Base-by-base conservation (phyloP, 371 early-diverging fungal genomes). In the Saksenaea vasiformis region DNA sequence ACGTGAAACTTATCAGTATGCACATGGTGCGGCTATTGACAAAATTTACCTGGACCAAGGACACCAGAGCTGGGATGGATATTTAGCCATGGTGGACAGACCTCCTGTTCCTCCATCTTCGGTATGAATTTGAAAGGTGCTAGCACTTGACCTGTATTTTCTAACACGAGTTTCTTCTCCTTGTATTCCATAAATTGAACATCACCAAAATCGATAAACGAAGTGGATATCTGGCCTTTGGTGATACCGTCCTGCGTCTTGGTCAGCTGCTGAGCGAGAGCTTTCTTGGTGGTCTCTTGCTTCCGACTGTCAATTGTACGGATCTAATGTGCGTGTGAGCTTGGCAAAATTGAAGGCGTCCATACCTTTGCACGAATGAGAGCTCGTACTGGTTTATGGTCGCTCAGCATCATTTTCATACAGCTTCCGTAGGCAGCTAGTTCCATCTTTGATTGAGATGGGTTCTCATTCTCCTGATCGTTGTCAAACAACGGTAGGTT, bases 381-480 rank as follows among this genome's bases (percentile, higher is more conserved):
- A 0, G 93, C 92, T 17, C 81, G 82, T 13, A 98, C 96, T 1
- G 98, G 98, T 62, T 95, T 96, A 77, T 98, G 98, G 70, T 98
- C 98, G 55, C 95, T 94, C 31, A 85, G 66, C 58, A 74, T 78
- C 66, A 93, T 77, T 5, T 80, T 84, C 89, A 83, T 89, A 36
- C 83, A 85, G 47, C 80, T 80, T 34, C 56, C 69, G 62, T 94
- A 93, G 34, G 70, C 78, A 1, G 77, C 15, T 13, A 82, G 68
- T 19, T 77, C 56, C 3, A 89, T 69, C 56, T 76, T 79, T 10
- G 59, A 43, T 15, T 57, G 57, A 19, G 56, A 17, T 1, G 39
- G 10, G 15, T 61, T 59, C 7, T 57, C 73, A 28, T 71, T 73
- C 17, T 66, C 58, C 1, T 61, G 34, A 8, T 36, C 43, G 35